Evolutionary conservation across 2,329 filamentous ascomycete genomes (phyloP), one percentile per base, ranked within the genome.

Genomic region (Claviceps capensis): DNA sequence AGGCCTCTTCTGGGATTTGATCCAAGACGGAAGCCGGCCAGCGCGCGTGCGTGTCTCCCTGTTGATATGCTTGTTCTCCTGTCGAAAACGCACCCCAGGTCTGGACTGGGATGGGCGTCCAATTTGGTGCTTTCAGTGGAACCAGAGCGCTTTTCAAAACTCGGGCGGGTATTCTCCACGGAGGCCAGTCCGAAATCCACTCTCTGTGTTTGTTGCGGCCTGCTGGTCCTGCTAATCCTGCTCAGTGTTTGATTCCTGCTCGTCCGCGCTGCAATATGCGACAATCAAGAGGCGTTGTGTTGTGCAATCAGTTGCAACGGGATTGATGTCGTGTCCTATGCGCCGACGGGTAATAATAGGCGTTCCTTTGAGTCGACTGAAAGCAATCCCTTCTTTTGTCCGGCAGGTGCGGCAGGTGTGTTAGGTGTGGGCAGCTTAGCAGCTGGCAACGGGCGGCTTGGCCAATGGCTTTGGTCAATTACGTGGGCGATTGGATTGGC

Each of bases 101-200:
- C 42, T n/a, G 38, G 48, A 43, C 47, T 9, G 42, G 49, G 51
- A 36, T 43, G 14, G 34, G 41, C 30, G 52, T 50, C 36, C 36
- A 45, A 37, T 44, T 48, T 41, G 49, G 38, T 50, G 52, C 48
- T 51, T 40, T 40, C 26, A 48, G 46, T 46, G 40, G 30, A 49
- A 49, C 47, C 14, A 38, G 17, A 44, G 23, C 30, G 38, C 38
- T 23, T 41, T 48, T 41, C n/a, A 38, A 36, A 43, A 51, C 49
- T 36, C 51, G 47, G 42, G 51, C 36, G 42, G 43, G 47, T 36
- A 44, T 34, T 47, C 23, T 49, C 43, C 8, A 46, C 34, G 36
- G 30, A 19, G 47, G 47, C 40, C 50, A 42, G 30, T 48, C 49
- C 49, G 44, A 38, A 42, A 48, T 48, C 42, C 51, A 53, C 48